Evolutionary conservation across 2,329 filamentous ascomycete genomes (phyloP), one percentile per base, ranked within the genome.

Genomic region (Chalaropsis thielavioides): DNA sequence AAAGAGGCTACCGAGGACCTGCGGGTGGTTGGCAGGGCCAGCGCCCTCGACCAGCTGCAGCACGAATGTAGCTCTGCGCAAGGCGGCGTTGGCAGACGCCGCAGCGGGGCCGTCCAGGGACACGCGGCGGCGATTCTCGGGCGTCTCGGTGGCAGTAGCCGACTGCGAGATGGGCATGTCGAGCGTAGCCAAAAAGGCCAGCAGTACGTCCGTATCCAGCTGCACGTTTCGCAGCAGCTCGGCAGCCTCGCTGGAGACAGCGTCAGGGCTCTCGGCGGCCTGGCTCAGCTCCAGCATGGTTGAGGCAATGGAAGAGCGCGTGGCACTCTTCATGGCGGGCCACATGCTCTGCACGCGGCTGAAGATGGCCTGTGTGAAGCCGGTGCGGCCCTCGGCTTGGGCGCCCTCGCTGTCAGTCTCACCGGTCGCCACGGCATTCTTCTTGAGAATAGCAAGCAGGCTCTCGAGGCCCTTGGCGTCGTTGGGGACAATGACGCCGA

Each of bases 41-140:
- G 91, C 92, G 61, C 83, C 84, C 72, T 97, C 92, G 17, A 97
- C 83, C 31, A 97, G 77, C 73, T 97, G 92, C 44, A 97, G 79
- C 11, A 96, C 89, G 71, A 96, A 85, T 0, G 92, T 96, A 64
- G 92, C 82, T 70, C 87, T 88, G 69, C 84, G 84, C 68, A 96
- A 80, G 6, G 86, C 81, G 60, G 81, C 80, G 68, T 60, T 65
- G 8, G 66, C 63, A 27, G 62, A 27, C 15, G 59, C 38, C 43
- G 49, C 63, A 49, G 58, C 62, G 8, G 65, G 58, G 22, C 65
- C 65, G 35, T 64, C 63, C n/a, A 66, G 61, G 41, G 65, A 67
- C 17, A 62, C 46, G 65, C 90, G 83, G 71, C 90, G 84, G 68
- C 90, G 81, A 78, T 95, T 96, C 68, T 86, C 86, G 51, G 35